Percentiles rank a stretch among this genome's conserved stretches.
phyloP scores from a whole-genome alignment of 768 basidiomycete genomes.

The Pleurotus djamor region DNA sequence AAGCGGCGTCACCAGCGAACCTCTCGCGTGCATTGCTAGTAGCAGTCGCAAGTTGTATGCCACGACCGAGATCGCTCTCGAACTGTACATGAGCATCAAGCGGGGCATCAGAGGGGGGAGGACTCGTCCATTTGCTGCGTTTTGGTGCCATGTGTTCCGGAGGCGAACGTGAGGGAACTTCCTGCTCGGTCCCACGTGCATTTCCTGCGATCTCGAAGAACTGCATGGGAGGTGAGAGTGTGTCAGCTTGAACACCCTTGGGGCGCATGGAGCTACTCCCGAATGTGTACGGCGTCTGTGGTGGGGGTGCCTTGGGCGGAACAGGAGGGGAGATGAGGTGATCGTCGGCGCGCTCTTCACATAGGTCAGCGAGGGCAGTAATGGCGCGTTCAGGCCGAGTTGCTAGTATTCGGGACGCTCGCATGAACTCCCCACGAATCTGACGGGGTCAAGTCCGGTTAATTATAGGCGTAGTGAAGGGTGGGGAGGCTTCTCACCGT shows the following conservation, averaged over 20 bases:
- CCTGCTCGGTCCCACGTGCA: constrained; percentile 17
- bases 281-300: constrained; percentile 71
- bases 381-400: constrained; percentile 80
- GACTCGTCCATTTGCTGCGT: constrained; percentile 82
- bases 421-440: constrained; percentile 99
- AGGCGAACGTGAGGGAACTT: constrained; percentile 40
- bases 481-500: constrained; percentile 51
- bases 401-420: constrained; percentile 83
- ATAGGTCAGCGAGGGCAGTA: constrained; percentile 82
- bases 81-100: constrained; percentile 64
- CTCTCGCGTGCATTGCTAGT: constrained; percentile 58
- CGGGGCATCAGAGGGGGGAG: constrained; percentile 76
- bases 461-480: constrained; percentile 6
- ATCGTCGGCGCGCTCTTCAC: constrained; percentile 82
- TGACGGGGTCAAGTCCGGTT: constrained; percentile 25
- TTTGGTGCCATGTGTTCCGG: constrained; percentile 82
- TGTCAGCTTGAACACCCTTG: constrained; percentile 39
- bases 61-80: constrained; percentile 62
- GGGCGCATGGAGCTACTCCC: constrained; percentile 60
- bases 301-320: constrained; percentile 42
- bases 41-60: constrained; percentile 68
- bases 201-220: constrained; percentile 42
- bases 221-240: constrained; percentile 52
- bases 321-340: constrained; percentile 52
- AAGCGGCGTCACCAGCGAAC: constrained; percentile 36